phyloP scores from a whole-genome alignment of 2,329 filamentous ascomycete species.

The Nakataea oryzae region DNA sequence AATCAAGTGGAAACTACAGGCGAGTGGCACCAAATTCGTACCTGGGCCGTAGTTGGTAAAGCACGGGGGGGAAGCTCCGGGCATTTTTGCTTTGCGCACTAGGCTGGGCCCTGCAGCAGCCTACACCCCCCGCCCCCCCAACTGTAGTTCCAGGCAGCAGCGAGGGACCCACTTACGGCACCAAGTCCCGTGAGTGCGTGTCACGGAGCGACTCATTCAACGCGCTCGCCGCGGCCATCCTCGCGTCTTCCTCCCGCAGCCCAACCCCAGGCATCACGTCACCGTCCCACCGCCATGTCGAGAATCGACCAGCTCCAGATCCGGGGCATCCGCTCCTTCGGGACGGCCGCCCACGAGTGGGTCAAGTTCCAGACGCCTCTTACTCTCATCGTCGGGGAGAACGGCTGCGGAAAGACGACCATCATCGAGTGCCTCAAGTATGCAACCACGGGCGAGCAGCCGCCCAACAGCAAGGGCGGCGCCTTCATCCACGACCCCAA shows the following conservation, averaged over 20 bases:
- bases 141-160: not conserved
- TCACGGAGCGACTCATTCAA: not conserved
- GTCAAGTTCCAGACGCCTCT: constrained; percentile 85
- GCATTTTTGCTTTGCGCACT: too few species aligned
- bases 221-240: not conserved
- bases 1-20: not conserved
- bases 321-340: constrained; percentile 62
- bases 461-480: constrained; percentile 80
- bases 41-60: too few species aligned
- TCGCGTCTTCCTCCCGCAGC: not conserved
- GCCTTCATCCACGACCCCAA: constrained; percentile 98
- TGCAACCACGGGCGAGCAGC: constrained; percentile 87
- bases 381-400: constrained; percentile 93
- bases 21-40: too few species aligned
- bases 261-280: not conserved
- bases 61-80: too few species aligned
- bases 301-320: constrained; percentile 15
- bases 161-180: not conserved
- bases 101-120: too few species aligned
- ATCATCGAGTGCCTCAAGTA: constrained; percentile 99
- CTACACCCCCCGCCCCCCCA: too few species aligned
- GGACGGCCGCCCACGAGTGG: constrained; percentile 59
- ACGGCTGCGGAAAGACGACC: constrained; percentile 96
- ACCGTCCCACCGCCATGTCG: constrained; percentile 4
- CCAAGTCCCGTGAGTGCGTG: constrained; percentile 3